Evolutionary conservation across 2,329 filamentous ascomycete species (phyloP).

Genomic region (Magnaporthiopsis poae): DNA sequence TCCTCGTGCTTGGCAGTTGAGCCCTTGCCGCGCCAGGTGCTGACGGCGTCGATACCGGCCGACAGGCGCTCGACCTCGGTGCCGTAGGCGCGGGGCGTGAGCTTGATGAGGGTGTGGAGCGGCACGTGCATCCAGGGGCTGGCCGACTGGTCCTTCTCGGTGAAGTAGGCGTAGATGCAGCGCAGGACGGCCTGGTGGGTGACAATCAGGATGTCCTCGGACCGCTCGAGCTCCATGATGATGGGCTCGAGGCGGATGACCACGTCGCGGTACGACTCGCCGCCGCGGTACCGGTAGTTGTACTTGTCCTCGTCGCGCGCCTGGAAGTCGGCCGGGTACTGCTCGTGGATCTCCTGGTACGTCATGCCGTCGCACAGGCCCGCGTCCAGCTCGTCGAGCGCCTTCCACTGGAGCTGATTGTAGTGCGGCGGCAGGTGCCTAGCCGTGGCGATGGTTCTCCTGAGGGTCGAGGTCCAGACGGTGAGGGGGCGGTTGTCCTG

Average conservation of each 20-base stretch:
- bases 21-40: constrained; percentile 91
- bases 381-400: constrained; percentile 89
- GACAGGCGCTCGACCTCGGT: constrained; percentile 82
- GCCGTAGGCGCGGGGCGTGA: constrained; percentile 87
- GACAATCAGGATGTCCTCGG: constrained; percentile 93
- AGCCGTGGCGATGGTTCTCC: constrained; percentile 83
- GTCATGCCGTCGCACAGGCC: constrained; percentile 95
- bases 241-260: constrained; percentile 96
- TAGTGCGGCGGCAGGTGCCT: constrained; percentile 71
- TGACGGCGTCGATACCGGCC: constrained; percentile 89
- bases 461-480: constrained; percentile 55
- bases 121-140: constrained; percentile 99
- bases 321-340: constrained; percentile 87
- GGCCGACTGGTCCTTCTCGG: constrained; percentile 87
- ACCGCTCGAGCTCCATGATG: constrained; percentile 96
- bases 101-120: constrained; percentile 88
- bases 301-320: constrained; percentile 98
- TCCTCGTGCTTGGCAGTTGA: constrained; percentile 81
- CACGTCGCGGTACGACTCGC: constrained; percentile 90
- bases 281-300: constrained; percentile 96
- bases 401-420: constrained; percentile 97
- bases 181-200: constrained; percentile 93
- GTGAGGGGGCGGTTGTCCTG: constrained; percentile 52
- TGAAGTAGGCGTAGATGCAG: constrained; percentile 98
- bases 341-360: constrained; percentile 85